Evolutionary conservation across 495 filamentous ascomycete species (phyloP).

Genomic region (Cercophora samala): DNA sequence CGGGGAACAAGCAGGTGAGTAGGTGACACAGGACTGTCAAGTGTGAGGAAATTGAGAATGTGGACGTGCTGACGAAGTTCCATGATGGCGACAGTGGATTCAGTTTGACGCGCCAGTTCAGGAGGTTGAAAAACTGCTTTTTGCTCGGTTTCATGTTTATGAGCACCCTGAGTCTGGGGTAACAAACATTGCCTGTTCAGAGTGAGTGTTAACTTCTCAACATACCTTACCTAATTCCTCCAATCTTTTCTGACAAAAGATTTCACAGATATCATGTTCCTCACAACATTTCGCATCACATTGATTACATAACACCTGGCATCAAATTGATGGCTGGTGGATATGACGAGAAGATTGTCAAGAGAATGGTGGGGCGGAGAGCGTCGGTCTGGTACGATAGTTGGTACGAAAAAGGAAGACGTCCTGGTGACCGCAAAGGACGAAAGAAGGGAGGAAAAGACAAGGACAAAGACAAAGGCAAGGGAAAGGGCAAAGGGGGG

Average conservation of each 20-base stretch:
- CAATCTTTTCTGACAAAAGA: not conserved
- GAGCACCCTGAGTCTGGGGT: slow-evolving; percentile 38
- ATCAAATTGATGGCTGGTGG: slow-evolving; percentile 39
- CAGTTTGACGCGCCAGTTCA: slow-evolving; percentile 53
- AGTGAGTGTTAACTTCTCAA: slow-evolving; percentile 12
- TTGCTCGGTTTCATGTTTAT: slow-evolving; percentile 54
- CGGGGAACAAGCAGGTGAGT: slow-evolving; percentile 34
- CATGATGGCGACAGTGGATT: slow-evolving; percentile 37
- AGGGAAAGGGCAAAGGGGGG: slow-evolving; percentile 14
- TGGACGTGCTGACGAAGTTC: not conserved
- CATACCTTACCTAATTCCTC: not conserved
- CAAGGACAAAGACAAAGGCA: slow-evolving; percentile 3
- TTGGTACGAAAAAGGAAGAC: not conserved
- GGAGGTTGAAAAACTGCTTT: slow-evolving; percentile 54
- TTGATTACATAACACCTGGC: slow-evolving; percentile 59
- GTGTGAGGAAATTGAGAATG: slow-evolving; percentile 12
- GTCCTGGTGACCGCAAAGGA: not conserved
- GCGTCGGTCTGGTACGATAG: slow-evolving; percentile 1
- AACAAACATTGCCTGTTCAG: slow-evolving; percentile 32
- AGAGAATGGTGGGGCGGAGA: slow-evolving; percentile 13
- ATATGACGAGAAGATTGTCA: slow-evolving; percentile 16
- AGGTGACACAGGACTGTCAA: slow-evolving; percentile 7
- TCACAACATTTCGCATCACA: slow-evolving; percentile 46
- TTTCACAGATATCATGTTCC: slow-evolving; percentile 50
- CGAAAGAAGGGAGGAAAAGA: not conserved